Conservation (phyloP, 305 asterid species). For the Salvia sclarea region DNA sequence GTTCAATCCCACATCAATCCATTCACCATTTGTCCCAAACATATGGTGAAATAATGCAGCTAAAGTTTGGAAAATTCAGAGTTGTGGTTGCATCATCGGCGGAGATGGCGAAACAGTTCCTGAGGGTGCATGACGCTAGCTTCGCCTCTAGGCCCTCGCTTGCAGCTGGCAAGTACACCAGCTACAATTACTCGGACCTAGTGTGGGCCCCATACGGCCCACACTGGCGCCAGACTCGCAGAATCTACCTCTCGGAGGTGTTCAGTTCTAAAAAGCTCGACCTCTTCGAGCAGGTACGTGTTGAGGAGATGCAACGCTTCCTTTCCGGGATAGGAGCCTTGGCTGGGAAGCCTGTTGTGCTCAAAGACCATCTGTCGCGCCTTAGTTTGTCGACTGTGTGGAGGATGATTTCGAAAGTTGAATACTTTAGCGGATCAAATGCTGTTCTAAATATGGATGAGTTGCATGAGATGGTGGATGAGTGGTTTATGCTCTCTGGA, state of each 20-base stretch:
- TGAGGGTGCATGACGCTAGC: conserved; percentile 29
- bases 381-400: conserved; percentile 24
- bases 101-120: conserved; percentile 40
- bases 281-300: conserved; percentile 12
- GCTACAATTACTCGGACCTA: conserved; percentile 34
- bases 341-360: conserved; percentile 28
- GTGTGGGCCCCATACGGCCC: conserved; percentile 35
- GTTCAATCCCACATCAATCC: conserved; percentile 37
- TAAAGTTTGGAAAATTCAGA: conserved; percentile 29
- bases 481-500: conserved; percentile 38
- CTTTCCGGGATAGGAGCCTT: conserved; percentile 20
- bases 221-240: conserved; percentile 27
- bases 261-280: conserved; percentile 2
- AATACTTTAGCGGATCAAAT: neutral
- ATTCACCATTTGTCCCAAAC: conserved; percentile 38
- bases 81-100: conserved; percentile 43
- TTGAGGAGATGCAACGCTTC: conserved; percentile 30
- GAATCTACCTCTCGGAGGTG: conserved; percentile 14
- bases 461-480: conserved; percentile 33
- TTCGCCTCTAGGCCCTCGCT: conserved; percentile 36
- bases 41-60: conserved; percentile 39
- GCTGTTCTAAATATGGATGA: conserved; percentile 15
- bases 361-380: conserved; percentile 37
- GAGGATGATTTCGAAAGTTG: conserved; percentile 23
- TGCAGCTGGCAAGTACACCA: conserved; percentile 36